Conservation (phyloP, 2,329 filamentous ascomycete genomes). For the Neurospora sp. region DNA sequence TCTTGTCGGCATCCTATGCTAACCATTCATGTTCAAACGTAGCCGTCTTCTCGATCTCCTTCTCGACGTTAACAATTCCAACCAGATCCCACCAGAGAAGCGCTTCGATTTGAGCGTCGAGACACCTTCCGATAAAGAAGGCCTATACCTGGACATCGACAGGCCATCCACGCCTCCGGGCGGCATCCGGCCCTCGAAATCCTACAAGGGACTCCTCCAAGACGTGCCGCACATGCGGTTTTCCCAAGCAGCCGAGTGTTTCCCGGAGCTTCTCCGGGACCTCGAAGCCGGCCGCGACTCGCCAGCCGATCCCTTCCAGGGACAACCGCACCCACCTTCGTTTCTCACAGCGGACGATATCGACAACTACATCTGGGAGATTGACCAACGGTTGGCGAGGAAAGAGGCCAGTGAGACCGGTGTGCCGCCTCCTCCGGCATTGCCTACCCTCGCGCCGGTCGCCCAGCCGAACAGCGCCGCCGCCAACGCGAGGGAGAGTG, state of each 20-base stretch:
- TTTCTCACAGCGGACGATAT: slow-evolving; percentile 63
- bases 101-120: slow-evolving; percentile 60
- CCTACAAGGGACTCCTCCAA: slow-evolving; percentile 38
- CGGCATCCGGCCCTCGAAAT: slow-evolving; percentile 37
- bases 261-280: slow-evolving; percentile 46
- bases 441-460: slow-evolving; percentile 41
- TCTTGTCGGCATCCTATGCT: slow-evolving; percentile 8
- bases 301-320: slow-evolving; percentile 35
- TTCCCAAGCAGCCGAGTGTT: slow-evolving; percentile 49
- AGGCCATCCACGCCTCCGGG: slow-evolving; percentile 50
- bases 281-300: slow-evolving; percentile 32
- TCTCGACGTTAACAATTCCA: slow-evolving; percentile 77
- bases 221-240: slow-evolving; percentile 44
- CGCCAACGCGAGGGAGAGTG: slow-evolving; percentile 26
- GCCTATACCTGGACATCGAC: slow-evolving; percentile 69
- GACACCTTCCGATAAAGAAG: slow-evolving; percentile 36
- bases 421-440: slow-evolving; percentile 20
- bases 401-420: slow-evolving; percentile 26
- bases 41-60: slow-evolving; percentile 85
- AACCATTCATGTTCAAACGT: slow-evolving; percentile 10
- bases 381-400: slow-evolving; percentile 44
- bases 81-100: slow-evolving; percentile 65
- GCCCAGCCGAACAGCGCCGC: slow-evolving; percentile 31
- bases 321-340: slow-evolving; percentile 47
- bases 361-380: slow-evolving; percentile 60